These are phyloP conservation scores for Acacia concinna DNA, from an alignment of 331 rosid genomes.

Conservation along the genomic window DNA sequence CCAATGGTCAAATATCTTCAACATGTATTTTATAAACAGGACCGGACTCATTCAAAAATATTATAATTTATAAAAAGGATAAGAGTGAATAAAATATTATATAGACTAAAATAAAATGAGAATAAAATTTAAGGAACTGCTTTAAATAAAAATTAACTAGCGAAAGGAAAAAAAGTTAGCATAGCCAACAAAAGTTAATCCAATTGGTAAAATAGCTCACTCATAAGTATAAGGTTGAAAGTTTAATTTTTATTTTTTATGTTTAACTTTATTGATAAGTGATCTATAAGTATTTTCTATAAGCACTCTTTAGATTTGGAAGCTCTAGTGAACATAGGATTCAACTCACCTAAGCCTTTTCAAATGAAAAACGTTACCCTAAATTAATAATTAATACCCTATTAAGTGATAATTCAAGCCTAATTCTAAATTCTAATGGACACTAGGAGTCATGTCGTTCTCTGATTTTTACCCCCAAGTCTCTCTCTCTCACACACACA, in stretches of 20 bases:
- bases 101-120: neutral
- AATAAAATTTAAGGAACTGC: neutral
- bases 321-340: too few relatives aligned
- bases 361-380: neutral
- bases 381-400: neutral
- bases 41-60: neutral
- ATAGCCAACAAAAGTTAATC: too few relatives aligned
- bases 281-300: rapidly evolving
- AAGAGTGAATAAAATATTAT: neutral
- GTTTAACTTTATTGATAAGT: too few relatives aligned
- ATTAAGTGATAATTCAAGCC: neutral
- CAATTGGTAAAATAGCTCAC: rapidly evolving
- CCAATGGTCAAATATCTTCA: too few relatives aligned
- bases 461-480: too few relatives aligned
- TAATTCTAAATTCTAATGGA: slow-evolving; percentile 26
- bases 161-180: too few relatives aligned
- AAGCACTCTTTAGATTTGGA: too few relatives aligned
- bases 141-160: too few relatives aligned
- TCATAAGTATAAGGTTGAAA: too few relatives aligned
- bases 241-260: too few relatives aligned
- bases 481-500: slow-evolving; percentile 18
- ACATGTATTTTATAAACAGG: neutral
- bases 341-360: too few relatives aligned
- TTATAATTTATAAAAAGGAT: too few relatives aligned
- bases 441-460: slow-evolving; percentile 12